Base-by-base conservation (phyloP, 805 yeast genomes). In the Barnettozyma pratensis region DNA sequence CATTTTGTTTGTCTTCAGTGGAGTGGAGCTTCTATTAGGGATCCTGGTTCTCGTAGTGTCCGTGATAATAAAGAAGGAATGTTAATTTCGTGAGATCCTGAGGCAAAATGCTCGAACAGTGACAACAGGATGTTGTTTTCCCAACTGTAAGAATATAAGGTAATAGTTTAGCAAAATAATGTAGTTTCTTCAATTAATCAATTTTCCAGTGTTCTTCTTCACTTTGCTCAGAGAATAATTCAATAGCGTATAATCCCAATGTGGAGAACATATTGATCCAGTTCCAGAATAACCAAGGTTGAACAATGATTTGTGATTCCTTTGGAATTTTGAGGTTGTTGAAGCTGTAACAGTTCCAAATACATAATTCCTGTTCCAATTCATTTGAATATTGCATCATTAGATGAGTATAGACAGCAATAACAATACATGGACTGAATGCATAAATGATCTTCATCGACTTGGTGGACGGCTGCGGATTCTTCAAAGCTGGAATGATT, bases 271-370 rank as follows among this genome's bases (percentile, higher is more conserved):
- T 87, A 63, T 92, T 92, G 50, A 87, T 79, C 98, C 98, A 92
- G 59, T 91, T 88, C 98, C 99, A 92, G 63, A 94, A 87, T 59
- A 89, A 90, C 88, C 96, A 86, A n/a, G 96, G 85, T 62, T 83
- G 75, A 40, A 77, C 72, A 45, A 67, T 54, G 4, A 71, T 51
- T 40, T 54, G 63, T 7, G 47, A 36, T 26, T 40, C 50, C 28
- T 41, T 29, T 2, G 19, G n/a, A 19, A 56, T 49, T 14, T 55
- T 46, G 14, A 46, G 51, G 12, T 43, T 52, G 32, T 44, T 45
- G 25, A 52, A 52, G 6, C 39, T 35, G 78, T 79, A 74, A 63
- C 77, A 71, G 4, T 79, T 80, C 85, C 85, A 81, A 26, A 82
- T 59, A 54, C 75, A 73, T 44, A 82, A 64, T 49, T 85, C 85